A percentile compares a stretch with the other conserved stretches of the same genome.
These are phyloP conservation scores for Dothistroma septosporum DNA, from an alignment of 2,329 filamentous ascomycete species.

Conservation along the genomic window DNA sequence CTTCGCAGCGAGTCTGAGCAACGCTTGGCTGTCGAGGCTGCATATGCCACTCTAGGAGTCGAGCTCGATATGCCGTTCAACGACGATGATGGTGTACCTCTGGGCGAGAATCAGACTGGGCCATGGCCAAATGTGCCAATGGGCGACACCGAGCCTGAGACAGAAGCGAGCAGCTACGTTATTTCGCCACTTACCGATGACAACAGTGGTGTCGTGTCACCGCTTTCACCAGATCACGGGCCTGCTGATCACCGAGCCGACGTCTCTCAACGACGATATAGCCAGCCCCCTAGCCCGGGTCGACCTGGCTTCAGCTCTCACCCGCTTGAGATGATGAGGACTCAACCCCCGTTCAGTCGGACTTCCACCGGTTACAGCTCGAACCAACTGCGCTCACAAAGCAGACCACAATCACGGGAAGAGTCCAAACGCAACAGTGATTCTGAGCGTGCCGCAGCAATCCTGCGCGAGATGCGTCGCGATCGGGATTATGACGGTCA, in stretches of 20 bases:
- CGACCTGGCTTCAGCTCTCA: background rate
- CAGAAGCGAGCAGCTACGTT: background rate
- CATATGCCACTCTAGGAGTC: background rate
- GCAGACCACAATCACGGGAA: background rate
- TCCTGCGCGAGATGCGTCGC: background rate
- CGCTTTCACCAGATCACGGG: background rate
- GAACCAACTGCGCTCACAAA: background rate
- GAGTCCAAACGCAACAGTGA: background rate
- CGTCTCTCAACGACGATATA: background rate
- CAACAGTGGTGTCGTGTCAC: background rate
- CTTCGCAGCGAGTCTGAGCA: background rate
- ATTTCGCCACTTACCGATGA: background rate
- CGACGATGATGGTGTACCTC: background rate
- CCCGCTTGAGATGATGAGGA: background rate
- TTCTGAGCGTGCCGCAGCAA: background rate
- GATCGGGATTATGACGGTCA: background rate
- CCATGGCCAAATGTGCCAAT: background rate
- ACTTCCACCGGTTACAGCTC: slow-evolving; percentile 1
- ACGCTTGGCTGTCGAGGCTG: background rate
- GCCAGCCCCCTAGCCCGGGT: background rate
- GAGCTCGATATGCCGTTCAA: background rate
- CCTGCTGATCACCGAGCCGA: background rate
- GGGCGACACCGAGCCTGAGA: background rate
- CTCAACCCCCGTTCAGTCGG: background rate
- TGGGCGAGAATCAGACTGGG: background rate